These are phyloP conservation scores for Geotrichum klebahnii DNA, from an alignment of 1,139 yeast species.

Conservation along the genomic window DNA sequence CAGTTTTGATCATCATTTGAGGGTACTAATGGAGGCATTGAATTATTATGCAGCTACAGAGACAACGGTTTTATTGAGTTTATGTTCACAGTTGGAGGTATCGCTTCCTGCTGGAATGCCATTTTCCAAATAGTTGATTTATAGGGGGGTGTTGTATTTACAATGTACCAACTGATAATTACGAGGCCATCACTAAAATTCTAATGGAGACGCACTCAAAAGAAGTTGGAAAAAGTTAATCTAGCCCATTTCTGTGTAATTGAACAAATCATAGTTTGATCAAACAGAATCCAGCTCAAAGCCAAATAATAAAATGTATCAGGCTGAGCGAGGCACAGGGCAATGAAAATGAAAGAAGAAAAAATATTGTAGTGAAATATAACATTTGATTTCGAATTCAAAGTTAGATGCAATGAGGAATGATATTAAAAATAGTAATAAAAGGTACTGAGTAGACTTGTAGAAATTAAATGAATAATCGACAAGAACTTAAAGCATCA, in stretches of 20 bases:
- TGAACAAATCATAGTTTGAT: neutral
- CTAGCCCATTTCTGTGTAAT: slow-evolving; percentile 9
- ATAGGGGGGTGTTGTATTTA: no score
- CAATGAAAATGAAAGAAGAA: neutral
- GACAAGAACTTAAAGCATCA: no score
- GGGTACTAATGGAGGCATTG: slow-evolving; percentile 53
- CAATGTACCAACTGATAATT: slow-evolving; percentile 12
- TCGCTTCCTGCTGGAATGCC: slow-evolving; percentile 12
- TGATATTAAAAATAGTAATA: no score
- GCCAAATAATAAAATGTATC: slow-evolving; percentile 8
- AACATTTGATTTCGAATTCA: no score
- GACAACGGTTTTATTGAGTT: slow-evolving; percentile 51
- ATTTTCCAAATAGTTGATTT: neutral
- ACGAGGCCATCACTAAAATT: slow-evolving; percentile 15
- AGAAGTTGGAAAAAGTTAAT: slow-evolving; percentile 5
- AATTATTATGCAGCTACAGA: slow-evolving; percentile 61
- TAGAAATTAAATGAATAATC: no score
- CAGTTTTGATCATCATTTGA: slow-evolving; percentile 52
- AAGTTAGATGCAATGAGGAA: no score
- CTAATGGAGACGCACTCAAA: slow-evolving; percentile 16
- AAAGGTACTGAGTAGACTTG: no score
- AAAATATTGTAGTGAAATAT: neutral
- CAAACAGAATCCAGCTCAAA: slow-evolving; percentile 11
- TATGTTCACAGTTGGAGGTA: slow-evolving; percentile 52
- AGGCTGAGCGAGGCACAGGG: slow-evolving; percentile 16